These are phyloP conservation scores for Ophiostoma pallidulum DNA, from an alignment of 2,329 filamentous ascomycete species.

Conservation along the genomic window DNA sequence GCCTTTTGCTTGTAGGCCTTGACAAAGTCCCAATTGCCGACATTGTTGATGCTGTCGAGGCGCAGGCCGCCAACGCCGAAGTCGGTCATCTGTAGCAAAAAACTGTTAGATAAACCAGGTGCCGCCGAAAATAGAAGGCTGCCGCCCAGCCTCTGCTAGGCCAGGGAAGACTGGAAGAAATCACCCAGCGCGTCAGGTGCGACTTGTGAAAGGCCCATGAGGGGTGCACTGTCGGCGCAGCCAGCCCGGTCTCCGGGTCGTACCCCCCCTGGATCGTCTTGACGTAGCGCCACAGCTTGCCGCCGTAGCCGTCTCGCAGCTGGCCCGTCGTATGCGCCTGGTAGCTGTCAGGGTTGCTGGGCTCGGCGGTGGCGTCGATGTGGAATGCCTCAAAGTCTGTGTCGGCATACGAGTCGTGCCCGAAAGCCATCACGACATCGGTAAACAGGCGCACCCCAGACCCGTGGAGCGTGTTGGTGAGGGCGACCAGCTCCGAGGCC, in stretches of 20 bases:
- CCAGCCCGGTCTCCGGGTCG: conserved; percentile 15
- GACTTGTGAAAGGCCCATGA: conserved; percentile 18
- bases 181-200: conserved; percentile 17
- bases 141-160: too few species aligned
- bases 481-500: conserved; percentile 13
- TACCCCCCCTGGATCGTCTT: conserved; percentile 11
- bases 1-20: conserved; percentile 17
- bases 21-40: conserved; percentile 21
- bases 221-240: conserved; percentile 10
- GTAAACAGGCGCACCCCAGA: conserved; percentile 16
- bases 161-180: not conserved
- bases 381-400: conserved; percentile 14
- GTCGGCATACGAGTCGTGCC: conserved; percentile 17
- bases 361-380: conserved; percentile 16
- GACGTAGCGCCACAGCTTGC: conserved; percentile 17
- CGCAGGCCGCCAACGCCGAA: conserved; percentile 19
- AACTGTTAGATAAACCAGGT: not conserved
- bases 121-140: too few species aligned
- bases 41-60: conserved; percentile 21
- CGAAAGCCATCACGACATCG: conserved; percentile 21
- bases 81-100: conserved; percentile 16
- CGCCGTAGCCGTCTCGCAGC: conserved; percentile 17
- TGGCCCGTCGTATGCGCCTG: conserved; percentile 15
- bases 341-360: conserved; percentile 19
- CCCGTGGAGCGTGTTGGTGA: conserved; percentile 16